These are phyloP conservation scores for Pleomassaria siparia DNA, from an alignment of 2,329 filamentous ascomycete species.

Conservation along the genomic window DNA sequence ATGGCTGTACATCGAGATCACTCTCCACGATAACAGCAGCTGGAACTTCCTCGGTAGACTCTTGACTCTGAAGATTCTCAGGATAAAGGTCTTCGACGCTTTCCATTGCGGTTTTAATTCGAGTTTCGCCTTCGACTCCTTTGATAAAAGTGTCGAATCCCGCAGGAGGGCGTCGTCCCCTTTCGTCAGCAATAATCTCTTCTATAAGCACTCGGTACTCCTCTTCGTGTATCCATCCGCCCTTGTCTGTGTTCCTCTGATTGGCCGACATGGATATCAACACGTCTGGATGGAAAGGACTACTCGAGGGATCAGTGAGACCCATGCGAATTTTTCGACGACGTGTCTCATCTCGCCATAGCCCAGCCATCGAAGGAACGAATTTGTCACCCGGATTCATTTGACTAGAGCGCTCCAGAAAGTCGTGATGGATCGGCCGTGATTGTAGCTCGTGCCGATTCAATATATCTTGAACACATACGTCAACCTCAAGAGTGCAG, in stretches of 20 bases:
- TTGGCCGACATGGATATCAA: slow-evolving; percentile 89
- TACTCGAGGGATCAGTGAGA: slow-evolving; percentile 64
- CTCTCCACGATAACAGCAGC: neutral
- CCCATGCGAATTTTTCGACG: slow-evolving; percentile 74
- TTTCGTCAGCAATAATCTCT: slow-evolving; percentile 66
- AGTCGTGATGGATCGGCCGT: slow-evolving; percentile 82
- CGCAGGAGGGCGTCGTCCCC: slow-evolving; percentile 48
- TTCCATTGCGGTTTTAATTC: slow-evolving; percentile 75
- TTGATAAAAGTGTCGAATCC: slow-evolving; percentile 69
- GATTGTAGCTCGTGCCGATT: slow-evolving; percentile 77
- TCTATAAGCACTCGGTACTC: slow-evolving; percentile 71
- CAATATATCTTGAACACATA: slow-evolving; percentile 83
- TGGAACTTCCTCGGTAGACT: slow-evolving; percentile 11
- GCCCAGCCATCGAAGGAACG: slow-evolving; percentile 87
- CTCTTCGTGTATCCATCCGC: slow-evolving; percentile 91
- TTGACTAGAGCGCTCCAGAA: slow-evolving; percentile 70
- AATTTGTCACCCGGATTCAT: slow-evolving; percentile 71
- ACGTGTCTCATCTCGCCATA: slow-evolving; percentile 89
- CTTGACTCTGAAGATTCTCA: slow-evolving; percentile 53
- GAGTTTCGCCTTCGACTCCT: slow-evolving; percentile 54
- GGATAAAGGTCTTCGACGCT: slow-evolving; percentile 88
- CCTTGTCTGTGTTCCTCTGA: slow-evolving; percentile 67
- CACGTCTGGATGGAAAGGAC: slow-evolving; percentile 77
- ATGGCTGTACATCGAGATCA: neutral
- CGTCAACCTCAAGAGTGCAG: slow-evolving; percentile 86